A percentile compares a stretch with the other conserved stretches of the same genome.
These are phyloP conservation scores for Chaetomiaceae sp. DNA, from an alignment of 2,329 filamentous ascomycete species.

Conservation along the genomic window DNA sequence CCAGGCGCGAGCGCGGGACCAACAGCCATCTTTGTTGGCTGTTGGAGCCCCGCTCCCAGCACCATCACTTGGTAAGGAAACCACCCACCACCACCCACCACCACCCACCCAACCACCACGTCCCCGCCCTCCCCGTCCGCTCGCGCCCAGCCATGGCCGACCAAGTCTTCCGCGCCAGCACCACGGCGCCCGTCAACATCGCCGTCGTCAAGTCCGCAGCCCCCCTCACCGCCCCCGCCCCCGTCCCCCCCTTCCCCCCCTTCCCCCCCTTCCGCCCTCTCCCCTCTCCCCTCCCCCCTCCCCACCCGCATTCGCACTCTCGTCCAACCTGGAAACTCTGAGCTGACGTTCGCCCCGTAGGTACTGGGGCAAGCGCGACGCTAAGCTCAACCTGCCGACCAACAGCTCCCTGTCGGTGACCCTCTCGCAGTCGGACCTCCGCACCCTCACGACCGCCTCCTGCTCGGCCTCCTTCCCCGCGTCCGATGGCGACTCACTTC, in stretches of 20 bases:
- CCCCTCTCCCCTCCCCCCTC: not conserved
- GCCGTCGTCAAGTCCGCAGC: slow-evolving; percentile 86
- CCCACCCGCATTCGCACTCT: not conserved
- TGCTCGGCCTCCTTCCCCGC: slow-evolving; percentile 67
- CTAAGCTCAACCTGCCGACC: slow-evolving; percentile 90
- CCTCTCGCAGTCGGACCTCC: slow-evolving; percentile 87
- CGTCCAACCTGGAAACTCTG: slow-evolving; percentile 3
- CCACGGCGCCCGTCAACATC: slow-evolving; percentile 96
- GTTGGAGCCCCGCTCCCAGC: too few species aligned
- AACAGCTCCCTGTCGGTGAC: slow-evolving; percentile 98
- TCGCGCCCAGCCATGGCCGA: slow-evolving; percentile 24
- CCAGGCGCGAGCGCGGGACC: too few species aligned
- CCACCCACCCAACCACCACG: not conserved
- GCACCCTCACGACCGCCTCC: slow-evolving; percentile 92
- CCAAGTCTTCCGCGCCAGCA: slow-evolving; percentile 82
- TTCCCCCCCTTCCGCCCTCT: too few species aligned
- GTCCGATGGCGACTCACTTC: slow-evolving; percentile 61
- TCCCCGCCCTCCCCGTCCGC: too few species aligned
- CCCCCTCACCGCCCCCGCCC: too few species aligned
- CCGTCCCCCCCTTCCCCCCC: too few species aligned
- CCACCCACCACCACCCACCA: not conserved
- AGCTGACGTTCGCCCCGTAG: slow-evolving; percentile 34
- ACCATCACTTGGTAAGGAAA: too few species aligned
- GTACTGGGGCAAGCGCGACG: slow-evolving; percentile 96
- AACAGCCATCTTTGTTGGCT: too few species aligned